A percentile compares a stretch with the other conserved stretches of the same genome.
Evolutionary conservation across 208 protist species (phyloP).

Genomic region (Leishmania gerbilli): DNA sequence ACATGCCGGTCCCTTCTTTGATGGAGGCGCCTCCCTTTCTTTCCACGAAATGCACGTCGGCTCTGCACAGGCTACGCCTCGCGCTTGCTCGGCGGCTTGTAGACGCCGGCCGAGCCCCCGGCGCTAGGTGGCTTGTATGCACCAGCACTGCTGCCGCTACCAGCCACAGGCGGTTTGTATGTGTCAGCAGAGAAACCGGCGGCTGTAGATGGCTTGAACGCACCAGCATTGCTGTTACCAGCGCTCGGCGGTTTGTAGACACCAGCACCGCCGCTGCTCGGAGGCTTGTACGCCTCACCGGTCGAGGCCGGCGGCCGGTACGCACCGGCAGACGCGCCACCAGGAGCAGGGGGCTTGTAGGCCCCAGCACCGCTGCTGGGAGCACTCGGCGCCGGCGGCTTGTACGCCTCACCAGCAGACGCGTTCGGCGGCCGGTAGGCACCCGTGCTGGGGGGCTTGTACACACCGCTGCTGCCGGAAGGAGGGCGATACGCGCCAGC

Average conservation of each 20-base stretch:
- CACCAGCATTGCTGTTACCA: slow-evolving; percentile 13
- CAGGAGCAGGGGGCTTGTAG: slow-evolving; percentile 38
- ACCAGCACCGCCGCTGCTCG: slow-evolving; percentile 20
- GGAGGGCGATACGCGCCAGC: slow-evolving; percentile 1
- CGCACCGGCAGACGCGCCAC: slow-evolving; percentile 8
- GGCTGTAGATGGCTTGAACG: slow-evolving; percentile 5
- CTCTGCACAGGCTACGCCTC: slow-evolving; percentile 12
- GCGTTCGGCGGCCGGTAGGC: slow-evolving; percentile 6
- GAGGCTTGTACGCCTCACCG: slow-evolving; percentile 44
- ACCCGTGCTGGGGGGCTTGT: slow-evolving; percentile 9
- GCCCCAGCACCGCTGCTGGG: slow-evolving; percentile 11
- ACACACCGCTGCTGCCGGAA: slow-evolving; percentile 3
- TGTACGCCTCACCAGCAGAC: slow-evolving; percentile 28
- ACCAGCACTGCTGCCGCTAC: slow-evolving; percentile 22
- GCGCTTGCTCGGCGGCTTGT: slow-evolving; percentile 33
- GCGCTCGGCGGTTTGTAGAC: slow-evolving; percentile 19
- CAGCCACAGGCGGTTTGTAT: slow-evolving; percentile 19
- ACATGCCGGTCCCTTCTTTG: no score
- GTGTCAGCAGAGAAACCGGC: not conserved
- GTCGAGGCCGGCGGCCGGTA: slow-evolving; percentile 17
- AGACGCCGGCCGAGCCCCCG: slow-evolving; percentile 4
- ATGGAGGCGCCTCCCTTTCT: not conserved
- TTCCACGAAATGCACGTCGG: not conserved
- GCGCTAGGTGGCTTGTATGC: slow-evolving; percentile 13
- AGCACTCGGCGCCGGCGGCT: slow-evolving; percentile 13